Evolutionary conservation across 2,329 filamentous ascomycete genomes (phyloP).

Genomic region (Penicillium italicum): DNA sequence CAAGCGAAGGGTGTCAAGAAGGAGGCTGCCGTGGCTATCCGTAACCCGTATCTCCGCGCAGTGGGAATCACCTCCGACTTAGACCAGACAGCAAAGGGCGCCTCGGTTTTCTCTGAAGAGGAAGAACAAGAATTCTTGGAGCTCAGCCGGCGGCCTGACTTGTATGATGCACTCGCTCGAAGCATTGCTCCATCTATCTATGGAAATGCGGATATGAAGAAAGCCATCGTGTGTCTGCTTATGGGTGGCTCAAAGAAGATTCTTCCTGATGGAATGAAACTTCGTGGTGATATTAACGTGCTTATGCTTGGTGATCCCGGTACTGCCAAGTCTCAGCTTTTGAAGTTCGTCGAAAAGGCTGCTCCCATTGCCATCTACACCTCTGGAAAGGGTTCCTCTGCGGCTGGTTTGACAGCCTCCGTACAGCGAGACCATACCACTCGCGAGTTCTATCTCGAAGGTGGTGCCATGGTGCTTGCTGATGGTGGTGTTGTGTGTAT

Average conservation of each 20-base stretch:
- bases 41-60: constrained; percentile 89
- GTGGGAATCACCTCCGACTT: constrained; percentile 89
- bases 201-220: constrained; percentile 94
- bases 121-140: constrained; percentile 96
- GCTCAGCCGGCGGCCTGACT: constrained; percentile 81
- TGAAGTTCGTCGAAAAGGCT: constrained; percentile 97
- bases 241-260: constrained; percentile 98
- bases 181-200: constrained; percentile 98
- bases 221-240: constrained; percentile 88
- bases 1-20: constrained; percentile 85
- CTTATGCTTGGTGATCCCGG: constrained; percentile 93
- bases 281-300: constrained; percentile 97
- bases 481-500: constrained; percentile 98
- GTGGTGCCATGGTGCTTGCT: constrained; percentile 95
- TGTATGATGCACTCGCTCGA: constrained; percentile 85
- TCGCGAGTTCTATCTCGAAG: constrained; percentile 95
- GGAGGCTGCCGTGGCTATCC: constrained; percentile 83
- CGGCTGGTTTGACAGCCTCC: constrained; percentile 93
- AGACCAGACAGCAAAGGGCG: constrained; percentile 83
- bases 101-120: constrained; percentile 81
- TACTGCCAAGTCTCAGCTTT: constrained; percentile 93
- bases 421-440: constrained; percentile 91
- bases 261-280: constrained; percentile 92
- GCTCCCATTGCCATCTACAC: constrained; percentile 98
- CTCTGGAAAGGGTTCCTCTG: constrained; percentile 95